Conservation (phyloP, 148 eudicot genomes). For the Polygonum maritimum region DNA sequence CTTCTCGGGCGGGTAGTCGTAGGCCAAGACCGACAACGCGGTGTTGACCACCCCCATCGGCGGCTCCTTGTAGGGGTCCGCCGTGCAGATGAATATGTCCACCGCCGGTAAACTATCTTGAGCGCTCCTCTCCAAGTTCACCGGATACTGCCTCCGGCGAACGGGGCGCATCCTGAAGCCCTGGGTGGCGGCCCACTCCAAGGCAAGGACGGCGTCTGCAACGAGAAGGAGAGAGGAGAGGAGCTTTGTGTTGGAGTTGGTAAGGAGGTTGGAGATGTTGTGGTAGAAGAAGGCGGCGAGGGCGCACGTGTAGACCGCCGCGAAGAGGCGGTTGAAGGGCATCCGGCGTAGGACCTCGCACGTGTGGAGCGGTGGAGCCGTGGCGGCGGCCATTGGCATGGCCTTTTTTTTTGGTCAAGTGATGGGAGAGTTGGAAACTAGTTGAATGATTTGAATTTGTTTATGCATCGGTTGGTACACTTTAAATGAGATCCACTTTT, state of each 20-base stretch:
- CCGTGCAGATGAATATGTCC: constrained; percentile 81
- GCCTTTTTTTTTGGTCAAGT: no score
- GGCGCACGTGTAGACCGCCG: constrained; percentile 36
- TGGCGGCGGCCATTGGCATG: background rate
- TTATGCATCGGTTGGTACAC: no score
- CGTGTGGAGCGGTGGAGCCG: constrained; percentile 26
- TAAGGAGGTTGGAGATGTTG: constrained; percentile 25
- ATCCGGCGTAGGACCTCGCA: constrained; percentile 22
- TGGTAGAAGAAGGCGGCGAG: constrained; percentile 39
- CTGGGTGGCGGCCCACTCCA: constrained; percentile 49
- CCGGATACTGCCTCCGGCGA: constrained; percentile 30
- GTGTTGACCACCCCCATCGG: constrained; percentile 70
- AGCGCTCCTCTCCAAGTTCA: constrained; percentile 23
- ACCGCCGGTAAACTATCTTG: constrained; percentile 30
- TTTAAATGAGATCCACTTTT: no score
- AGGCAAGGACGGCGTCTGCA: constrained; percentile 44
- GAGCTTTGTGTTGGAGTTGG: constrained; percentile 17
- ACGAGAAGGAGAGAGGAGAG: constrained; percentile 26
- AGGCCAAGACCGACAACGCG: constrained; percentile 76
- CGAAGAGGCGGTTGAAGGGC: constrained; percentile 45
- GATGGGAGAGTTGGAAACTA: no score
- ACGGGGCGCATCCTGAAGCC: constrained; percentile 49
- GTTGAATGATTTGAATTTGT: no score
- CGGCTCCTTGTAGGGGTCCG: constrained; percentile 81
- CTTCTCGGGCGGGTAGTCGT: constrained; percentile 66